phyloP scores from a whole-genome alignment of 768 basidiomycete genomes.

The Lactifluus rugatus region DNA sequence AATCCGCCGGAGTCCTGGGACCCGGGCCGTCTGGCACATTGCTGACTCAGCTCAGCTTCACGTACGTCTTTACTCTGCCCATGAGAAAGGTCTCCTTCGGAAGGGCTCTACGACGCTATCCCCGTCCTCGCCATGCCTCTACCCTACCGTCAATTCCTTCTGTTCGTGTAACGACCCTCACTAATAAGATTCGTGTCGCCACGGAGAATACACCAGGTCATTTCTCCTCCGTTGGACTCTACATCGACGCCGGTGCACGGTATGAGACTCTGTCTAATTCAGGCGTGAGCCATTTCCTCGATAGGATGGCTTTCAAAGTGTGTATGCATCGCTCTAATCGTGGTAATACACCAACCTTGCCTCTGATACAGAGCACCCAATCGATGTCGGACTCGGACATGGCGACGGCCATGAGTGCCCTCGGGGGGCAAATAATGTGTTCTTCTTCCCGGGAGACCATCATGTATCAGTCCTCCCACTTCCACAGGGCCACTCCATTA shows the following conservation, averaged over 20 bases:
- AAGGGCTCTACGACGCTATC: constrained; percentile 8
- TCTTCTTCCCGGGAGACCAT: constrained; percentile 88
- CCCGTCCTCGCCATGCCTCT: constrained; percentile 9
- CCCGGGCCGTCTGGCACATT: too few species aligned
- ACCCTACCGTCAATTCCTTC: constrained; percentile 24
- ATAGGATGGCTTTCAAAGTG: constrained; percentile 96
- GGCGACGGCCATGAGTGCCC: constrained; percentile 58
- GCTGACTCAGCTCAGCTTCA: too few species aligned
- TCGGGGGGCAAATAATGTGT: constrained; percentile 89
- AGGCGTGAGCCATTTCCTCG: constrained; percentile 87
- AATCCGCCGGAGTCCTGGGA: too few species aligned
- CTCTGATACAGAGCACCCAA: constrained; percentile 51
- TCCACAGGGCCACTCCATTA: constrained; percentile 68
- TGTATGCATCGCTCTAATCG: constrained; percentile 1
- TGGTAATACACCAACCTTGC: constrained; percentile 3
- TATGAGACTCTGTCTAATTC: constrained; percentile 67
- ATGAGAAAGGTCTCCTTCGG: constrained; percentile 14
- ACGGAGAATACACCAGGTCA: constrained; percentile 88
- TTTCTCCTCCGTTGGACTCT: constrained; percentile 89
- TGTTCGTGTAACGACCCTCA: constrained; percentile 69
- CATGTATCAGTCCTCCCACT: constrained; percentile 97
- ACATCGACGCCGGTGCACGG: constrained; percentile 86
- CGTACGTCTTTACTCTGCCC: not conserved
- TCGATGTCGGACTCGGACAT: constrained; percentile 44
- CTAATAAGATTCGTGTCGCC: constrained; percentile 86